Percentiles rank a stretch among this genome's conserved stretches.
Conservation (phyloP, 257 asterid genomes). For the Solanum dulcamara region DNA sequence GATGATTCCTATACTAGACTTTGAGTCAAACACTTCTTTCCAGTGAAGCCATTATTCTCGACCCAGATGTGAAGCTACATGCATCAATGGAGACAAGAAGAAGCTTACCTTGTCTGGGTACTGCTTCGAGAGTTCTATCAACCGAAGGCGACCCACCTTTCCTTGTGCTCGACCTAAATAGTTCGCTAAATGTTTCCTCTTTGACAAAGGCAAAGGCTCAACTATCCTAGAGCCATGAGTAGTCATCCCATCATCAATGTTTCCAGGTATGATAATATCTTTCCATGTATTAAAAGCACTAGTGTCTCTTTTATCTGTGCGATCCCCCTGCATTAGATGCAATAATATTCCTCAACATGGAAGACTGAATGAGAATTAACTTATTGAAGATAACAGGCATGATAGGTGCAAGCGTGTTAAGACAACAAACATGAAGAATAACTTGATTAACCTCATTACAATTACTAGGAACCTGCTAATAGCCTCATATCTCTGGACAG, state of each 20-base stretch:
- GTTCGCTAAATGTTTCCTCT: conserved; percentile 75
- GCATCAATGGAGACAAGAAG: not conserved
- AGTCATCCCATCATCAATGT: conserved; percentile 94
- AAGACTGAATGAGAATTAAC: not conserved
- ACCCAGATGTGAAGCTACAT: not conserved
- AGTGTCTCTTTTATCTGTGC: conserved; percentile 83
- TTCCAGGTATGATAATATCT: conserved; percentile 92
- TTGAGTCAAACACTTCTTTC: not conserved
- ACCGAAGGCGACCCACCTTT: conserved; percentile 68
- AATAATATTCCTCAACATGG: not conserved
- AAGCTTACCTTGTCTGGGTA: conserved; percentile 73
- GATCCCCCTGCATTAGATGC: conserved; percentile 62
- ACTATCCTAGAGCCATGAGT: conserved; percentile 42
- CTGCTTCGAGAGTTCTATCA: conserved; percentile 74
- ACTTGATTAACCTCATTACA: not conserved
- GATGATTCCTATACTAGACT: not conserved
- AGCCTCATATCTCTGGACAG: not conserved
- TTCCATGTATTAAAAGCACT: conserved; percentile 97
- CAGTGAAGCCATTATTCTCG: not conserved
- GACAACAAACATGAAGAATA: not conserved
- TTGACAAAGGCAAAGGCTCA: conserved; percentile 76
- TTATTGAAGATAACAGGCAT: not conserved
- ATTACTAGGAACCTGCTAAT: not conserved
- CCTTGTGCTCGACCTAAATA: conserved; percentile 94
- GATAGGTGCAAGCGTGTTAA: not conserved